Conservation (phyloP, 2,329 filamentous ascomycete genomes). For the Macrophomina phaseolina region DNA sequence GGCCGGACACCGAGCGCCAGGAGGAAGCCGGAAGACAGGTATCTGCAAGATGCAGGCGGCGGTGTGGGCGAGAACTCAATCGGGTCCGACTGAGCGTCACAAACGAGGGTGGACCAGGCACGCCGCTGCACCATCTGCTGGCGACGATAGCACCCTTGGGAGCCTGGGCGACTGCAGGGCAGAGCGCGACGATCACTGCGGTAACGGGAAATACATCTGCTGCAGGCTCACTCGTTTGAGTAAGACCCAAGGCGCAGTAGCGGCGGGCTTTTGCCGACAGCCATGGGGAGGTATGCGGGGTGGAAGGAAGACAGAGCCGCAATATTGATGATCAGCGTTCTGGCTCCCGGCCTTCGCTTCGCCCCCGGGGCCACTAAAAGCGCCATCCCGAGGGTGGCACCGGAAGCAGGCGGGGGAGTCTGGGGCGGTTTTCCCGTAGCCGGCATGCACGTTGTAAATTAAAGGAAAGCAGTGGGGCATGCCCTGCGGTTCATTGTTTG, state of each 20-base stretch:
- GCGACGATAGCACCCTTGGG: neutral
- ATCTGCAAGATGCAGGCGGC: neutral
- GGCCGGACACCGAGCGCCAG: neutral
- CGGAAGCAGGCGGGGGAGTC: constrained; percentile 15
- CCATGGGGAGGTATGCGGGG: constrained; percentile 2
- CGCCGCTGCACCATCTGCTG: neutral
- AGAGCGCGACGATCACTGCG: constrained; percentile 9
- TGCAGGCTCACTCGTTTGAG: neutral
- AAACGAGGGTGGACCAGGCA: constrained; percentile 5
- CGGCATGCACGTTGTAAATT: neutral
- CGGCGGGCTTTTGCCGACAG: constrained; percentile 11
- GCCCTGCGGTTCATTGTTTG: neutral
- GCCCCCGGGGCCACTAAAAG: neutral
- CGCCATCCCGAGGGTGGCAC: constrained; percentile 4
- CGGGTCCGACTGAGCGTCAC: neutral
- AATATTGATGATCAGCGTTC: constrained; percentile 19
- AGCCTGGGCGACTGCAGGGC: neutral
- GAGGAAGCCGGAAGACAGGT: constrained; percentile 2
- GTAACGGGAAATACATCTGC: neutral
- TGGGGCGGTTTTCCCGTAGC: constrained; percentile 3
- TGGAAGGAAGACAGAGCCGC: constrained; percentile 15
- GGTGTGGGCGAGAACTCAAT: constrained; percentile 1
- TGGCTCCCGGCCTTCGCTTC: neutral
- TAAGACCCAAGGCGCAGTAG: constrained; percentile 16
- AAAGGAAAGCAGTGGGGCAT: neutral